A percentile compares a stretch with the other conserved stretches of the same genome.
These are phyloP conservation scores for Talaromyces amestolkiae DNA, from an alignment of 2,329 filamentous ascomycete genomes.

Conservation along the genomic window DNA sequence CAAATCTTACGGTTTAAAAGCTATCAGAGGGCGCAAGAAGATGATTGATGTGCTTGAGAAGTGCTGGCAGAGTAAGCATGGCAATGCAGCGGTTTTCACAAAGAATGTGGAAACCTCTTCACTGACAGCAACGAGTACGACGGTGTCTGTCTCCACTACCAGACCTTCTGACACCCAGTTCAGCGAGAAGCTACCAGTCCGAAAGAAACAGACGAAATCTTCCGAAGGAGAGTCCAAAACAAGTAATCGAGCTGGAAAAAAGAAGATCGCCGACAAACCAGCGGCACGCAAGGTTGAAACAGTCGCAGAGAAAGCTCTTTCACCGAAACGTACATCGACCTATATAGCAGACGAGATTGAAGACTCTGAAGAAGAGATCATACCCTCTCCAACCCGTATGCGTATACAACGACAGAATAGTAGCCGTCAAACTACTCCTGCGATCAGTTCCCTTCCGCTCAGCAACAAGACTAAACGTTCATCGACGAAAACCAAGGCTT, in stretches of 20 bases:
- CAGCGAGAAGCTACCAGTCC: neutral
- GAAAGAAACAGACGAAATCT: slow-evolving; percentile 26
- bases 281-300: neutral
- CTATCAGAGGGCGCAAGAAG: slow-evolving; percentile 63
- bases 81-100: neutral
- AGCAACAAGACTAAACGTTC: slow-evolving; percentile 3
- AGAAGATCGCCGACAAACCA: neutral
- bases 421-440: slow-evolving; percentile 3
- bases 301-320: slow-evolving; percentile 5
- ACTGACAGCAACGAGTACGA: neutral
- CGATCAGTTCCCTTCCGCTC: neutral
- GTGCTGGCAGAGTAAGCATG: slow-evolving; percentile 65
- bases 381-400: slow-evolving; percentile 30
- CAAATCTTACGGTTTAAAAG: slow-evolving; percentile 67
- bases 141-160: neutral
- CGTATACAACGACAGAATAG: slow-evolving; percentile 20
- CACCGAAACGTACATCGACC: slow-evolving; percentile 12
- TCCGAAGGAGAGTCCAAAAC: slow-evolving; percentile 28
- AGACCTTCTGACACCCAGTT: neutral
- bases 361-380: slow-evolving; percentile 37
- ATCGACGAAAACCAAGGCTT: slow-evolving; percentile 17
- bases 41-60: slow-evolving; percentile 69
- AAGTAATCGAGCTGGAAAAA: neutral
- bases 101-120: neutral
- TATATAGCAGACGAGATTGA: slow-evolving; percentile 38